Evolutionary conservation across 2,329 filamentous ascomycete species (phyloP).

Genomic region (Claviceps paspali): DNA sequence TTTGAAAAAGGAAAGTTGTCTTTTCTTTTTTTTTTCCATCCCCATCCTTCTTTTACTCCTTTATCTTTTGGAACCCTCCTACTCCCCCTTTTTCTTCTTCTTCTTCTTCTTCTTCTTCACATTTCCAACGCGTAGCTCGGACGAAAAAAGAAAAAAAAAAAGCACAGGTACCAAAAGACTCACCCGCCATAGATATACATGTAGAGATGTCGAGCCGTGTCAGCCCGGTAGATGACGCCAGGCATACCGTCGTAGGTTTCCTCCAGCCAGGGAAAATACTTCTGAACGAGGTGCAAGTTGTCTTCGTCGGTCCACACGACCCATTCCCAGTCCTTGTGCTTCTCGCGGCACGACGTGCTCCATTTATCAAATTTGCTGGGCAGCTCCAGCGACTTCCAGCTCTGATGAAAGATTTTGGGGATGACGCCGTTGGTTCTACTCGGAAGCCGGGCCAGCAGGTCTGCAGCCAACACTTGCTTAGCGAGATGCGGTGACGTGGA

Average conservation of each 20-base stretch:
- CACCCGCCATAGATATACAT: conserved; percentile 22
- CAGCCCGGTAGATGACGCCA: conserved; percentile 18
- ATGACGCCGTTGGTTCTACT: background rate
- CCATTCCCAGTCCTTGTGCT: conserved; percentile 20
- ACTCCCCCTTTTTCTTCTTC: background rate
- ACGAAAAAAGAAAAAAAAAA: too few species aligned
- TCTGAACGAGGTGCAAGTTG: conserved; percentile 17
- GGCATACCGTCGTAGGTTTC: conserved; percentile 15
- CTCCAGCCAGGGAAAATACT: conserved; percentile 17
- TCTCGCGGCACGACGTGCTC: conserved; percentile 16
- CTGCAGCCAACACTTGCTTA: conserved; percentile 16
- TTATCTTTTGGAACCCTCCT: too few species aligned
- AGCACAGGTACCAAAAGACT: too few species aligned
- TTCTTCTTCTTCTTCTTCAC: background rate
- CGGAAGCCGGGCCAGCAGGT: background rate
- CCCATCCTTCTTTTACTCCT: background rate
- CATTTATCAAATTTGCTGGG: conserved; percentile 15
- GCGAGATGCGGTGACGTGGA: conserved; percentile 14
- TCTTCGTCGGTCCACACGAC: conserved; percentile 22
- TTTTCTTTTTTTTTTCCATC: too few species aligned
- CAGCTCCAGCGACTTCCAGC: conserved; percentile 12
- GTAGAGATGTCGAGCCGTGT: conserved; percentile 18
- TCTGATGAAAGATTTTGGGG: conserved; percentile 24
- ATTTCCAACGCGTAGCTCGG: too few species aligned
- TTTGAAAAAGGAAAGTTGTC: too few species aligned